phyloP scores from a whole-genome alignment of 441 rosid genomes.

The Bocquillonia castaneifolia region DNA sequence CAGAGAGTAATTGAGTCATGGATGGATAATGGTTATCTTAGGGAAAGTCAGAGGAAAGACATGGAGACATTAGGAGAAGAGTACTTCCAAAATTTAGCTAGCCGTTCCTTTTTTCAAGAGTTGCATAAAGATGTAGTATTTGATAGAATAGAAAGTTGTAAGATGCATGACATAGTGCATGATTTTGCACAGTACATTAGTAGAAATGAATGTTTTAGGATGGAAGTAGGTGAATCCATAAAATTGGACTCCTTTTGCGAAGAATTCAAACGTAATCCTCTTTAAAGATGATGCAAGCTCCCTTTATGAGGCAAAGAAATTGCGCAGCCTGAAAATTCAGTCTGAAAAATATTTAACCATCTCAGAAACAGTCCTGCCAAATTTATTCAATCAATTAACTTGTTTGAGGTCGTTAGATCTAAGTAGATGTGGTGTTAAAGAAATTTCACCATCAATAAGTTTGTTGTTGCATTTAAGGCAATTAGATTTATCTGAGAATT shows the following conservation, averaged over 20 bases:
- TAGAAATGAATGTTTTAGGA: conserved; percentile 6
- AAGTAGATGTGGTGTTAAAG: background rate
- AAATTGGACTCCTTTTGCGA: background rate
- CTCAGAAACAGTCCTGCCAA: background rate
- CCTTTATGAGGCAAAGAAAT: background rate
- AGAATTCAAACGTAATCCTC: no score
- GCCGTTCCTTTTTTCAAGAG: conserved; percentile 2
- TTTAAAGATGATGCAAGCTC: background rate
- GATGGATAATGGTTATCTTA: conserved; percentile 18
- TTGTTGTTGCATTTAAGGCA: conserved; percentile 18
- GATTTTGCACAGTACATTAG: background rate
- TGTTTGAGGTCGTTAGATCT: conserved; percentile 7
- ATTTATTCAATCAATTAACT: background rate
- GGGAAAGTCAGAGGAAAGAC: background rate
- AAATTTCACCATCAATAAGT: conserved; percentile 8
- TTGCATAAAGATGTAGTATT: background rate
- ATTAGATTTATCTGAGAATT: conserved; percentile 14
- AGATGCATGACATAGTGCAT: conserved; percentile 12
- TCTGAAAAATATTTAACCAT: background rate
- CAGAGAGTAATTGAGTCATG: background rate
- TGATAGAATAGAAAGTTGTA: background rate
- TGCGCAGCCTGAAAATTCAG: background rate
- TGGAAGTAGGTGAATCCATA: background rate
- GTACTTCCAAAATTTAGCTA: conserved; percentile 1
- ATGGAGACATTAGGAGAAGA: background rate